These are phyloP conservation scores for Quercus lobata DNA, from an alignment of 331 rosid species.

Conservation along the genomic window DNA sequence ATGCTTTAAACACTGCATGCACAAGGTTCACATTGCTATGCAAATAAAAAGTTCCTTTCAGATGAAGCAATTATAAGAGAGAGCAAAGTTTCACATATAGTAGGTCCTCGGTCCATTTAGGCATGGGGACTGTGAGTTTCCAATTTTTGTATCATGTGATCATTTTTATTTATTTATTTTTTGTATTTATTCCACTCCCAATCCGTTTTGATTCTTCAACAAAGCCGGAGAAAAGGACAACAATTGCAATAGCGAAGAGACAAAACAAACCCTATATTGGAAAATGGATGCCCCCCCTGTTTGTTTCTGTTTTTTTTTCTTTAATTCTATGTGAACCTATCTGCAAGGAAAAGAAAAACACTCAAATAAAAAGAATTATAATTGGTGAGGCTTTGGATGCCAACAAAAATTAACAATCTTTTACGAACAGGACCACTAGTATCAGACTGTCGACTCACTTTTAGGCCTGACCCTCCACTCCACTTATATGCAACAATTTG, in stretches of 20 bases:
- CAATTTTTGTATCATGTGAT: conserved; percentile 14
- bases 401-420: conserved; percentile 23
- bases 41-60: neutral
- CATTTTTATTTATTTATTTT: neutral
- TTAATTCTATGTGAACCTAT: neutral
- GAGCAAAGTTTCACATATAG: neutral
- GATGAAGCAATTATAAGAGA: neutral
- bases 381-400: conserved; percentile 23
- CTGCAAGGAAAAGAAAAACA: neutral
- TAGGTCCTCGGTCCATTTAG: neutral
- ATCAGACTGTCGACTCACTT: conserved; percentile 26
- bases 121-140: neutral
- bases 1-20: neutral
- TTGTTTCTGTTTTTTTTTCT: conserved; percentile 18
- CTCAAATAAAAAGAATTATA: neutral
- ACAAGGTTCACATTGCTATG: neutral
- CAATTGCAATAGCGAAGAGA: conserved; percentile 17
- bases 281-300: conserved; percentile 1
- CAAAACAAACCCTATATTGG: conserved; percentile 26
- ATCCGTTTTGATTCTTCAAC: conserved; percentile 11
- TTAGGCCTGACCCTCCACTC: conserved; percentile 24
- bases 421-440: conserved; percentile 33
- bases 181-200: neutral
- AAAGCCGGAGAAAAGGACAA: conserved; percentile 19
- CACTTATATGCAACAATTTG: conserved; percentile 21